A percentile compares a stretch with the other conserved stretches of the same genome.
These are phyloP conservation scores for Lagerstroemia speciosa DNA, from an alignment of 345 rosid species.

Conservation along the genomic window DNA sequence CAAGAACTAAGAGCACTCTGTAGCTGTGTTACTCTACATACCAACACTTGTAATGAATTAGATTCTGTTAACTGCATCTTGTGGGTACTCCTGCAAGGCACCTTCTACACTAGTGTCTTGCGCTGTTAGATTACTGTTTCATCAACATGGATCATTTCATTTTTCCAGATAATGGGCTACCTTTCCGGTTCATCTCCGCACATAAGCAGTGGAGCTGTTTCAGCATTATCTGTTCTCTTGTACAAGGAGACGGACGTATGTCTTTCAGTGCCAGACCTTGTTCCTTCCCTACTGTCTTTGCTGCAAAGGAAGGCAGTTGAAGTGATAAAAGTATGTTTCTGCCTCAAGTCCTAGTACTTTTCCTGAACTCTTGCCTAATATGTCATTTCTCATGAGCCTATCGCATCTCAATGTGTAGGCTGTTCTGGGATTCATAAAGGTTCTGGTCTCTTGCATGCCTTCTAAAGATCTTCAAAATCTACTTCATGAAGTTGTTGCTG, in stretches of 20 bases:
- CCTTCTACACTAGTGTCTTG: background rate
- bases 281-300: conserved; percentile 68
- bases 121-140: background rate
- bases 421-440: conserved; percentile 83
- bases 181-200: conserved; percentile 88
- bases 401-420: conserved; percentile 36
- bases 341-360: background rate
- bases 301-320: conserved; percentile 72
- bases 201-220: conserved; percentile 87
- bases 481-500: conserved; percentile 40
- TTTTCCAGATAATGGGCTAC: conserved; percentile 71
- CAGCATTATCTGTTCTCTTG: conserved; percentile 75
- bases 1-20: too few species aligned
- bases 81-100: background rate
- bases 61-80: background rate
- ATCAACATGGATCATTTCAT: background rate
- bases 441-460: conserved; percentile 59
- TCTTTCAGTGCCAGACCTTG: conserved; percentile 52
- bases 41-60: background rate
- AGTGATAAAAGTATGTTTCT: conserved; percentile 57
- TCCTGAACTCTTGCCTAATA: background rate
- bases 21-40: background rate
- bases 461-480: conserved; percentile 57
- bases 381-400: background rate
- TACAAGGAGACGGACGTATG: conserved; percentile 57